Base-by-base conservation (phyloP, 768 basidiomycete species). In the Termitomyces sp. region DNA sequence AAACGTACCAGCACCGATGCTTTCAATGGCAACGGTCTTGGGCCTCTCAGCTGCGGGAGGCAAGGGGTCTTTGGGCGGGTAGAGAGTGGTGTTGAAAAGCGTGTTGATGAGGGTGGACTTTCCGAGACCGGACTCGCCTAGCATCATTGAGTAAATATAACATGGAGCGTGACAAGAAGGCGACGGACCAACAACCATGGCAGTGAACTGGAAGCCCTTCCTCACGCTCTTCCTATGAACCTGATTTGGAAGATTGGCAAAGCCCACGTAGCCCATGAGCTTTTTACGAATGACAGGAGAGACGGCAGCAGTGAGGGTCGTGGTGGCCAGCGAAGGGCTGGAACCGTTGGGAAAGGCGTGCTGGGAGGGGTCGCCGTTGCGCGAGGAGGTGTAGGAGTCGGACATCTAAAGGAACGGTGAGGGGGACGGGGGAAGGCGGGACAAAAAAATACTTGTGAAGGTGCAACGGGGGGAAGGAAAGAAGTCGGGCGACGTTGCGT, bases 71-170 rank as follows among this genome's bases (percentile, higher is more conserved):
- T 95, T 95, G 61, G 88, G 84, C 36, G 92, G 88, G 74, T 98
- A 97, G 58, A 99, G 90, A 57, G 86, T 83, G 40, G 97, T 98
- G 72, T 97, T 93, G 85, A 99, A 99, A 64, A 99, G 83, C 22
- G 97, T 99, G 76, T 99, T 99, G 72, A 99, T 89, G 70, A 98
- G 84, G 11, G 97, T 99, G 3, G 97, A 99, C 79, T 99, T 99
- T 55, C 97, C 97, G 59, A 99, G 82, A 54, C 97, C 97, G 54
- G 96, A 98, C 78, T 99, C 96, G 74, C 94, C 94, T 94, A 52
- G 26, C 22, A 20, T 58, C 47, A 56, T 62, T 55, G 64, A 64
- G 61, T 35, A 45, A 62, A 66, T 60, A 60, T 65, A 61, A 61
- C 66, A 58, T 53, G 53, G 51, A 58, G 52, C 62, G 60, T 58